Conservation (phyloP, 1,139 yeast genomes). For the Ogataea hybrid region DNA sequence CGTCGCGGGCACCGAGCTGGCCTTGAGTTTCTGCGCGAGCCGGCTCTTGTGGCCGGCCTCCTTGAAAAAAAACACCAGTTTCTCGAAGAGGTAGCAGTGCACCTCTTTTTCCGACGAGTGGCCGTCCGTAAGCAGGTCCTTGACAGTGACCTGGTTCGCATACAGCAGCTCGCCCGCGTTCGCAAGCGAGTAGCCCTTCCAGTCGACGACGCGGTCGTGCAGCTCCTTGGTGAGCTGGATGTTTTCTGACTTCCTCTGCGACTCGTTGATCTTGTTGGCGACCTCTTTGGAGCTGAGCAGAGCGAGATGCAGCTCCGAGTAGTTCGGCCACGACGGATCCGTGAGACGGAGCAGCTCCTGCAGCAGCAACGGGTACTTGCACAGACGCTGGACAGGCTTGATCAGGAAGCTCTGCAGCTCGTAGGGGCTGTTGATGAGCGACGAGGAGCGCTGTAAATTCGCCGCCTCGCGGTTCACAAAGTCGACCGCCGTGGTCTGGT, state of each 20-base stretch:
- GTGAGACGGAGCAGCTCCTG: slow-evolving; percentile 72
- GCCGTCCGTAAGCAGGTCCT: slow-evolving; percentile 41
- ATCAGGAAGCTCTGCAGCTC: slow-evolving; percentile 87
- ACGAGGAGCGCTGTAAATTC: slow-evolving; percentile 54
- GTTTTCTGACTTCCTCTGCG: slow-evolving; percentile 91
- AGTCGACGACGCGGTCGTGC: slow-evolving; percentile 72
- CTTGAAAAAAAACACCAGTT: slow-evolving; percentile 70
- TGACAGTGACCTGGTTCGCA: slow-evolving; percentile 76
- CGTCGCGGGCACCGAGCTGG: slow-evolving; percentile 33
- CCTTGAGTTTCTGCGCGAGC: slow-evolving; percentile 40
- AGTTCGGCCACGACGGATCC: slow-evolving; percentile 52
- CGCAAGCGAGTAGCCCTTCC: slow-evolving; percentile 88
- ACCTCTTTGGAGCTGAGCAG: slow-evolving; percentile 65
- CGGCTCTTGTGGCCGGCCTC: slow-evolving; percentile 32
- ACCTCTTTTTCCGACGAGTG: slow-evolving; percentile 84
- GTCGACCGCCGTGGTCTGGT: slow-evolving; percentile 84
- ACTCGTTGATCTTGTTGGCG: slow-evolving; percentile 89
- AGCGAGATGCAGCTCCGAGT: slow-evolving; percentile 69
- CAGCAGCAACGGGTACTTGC: slow-evolving; percentile 86
- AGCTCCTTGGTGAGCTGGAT: slow-evolving; percentile 67
- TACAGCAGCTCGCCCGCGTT: slow-evolving; percentile 84
- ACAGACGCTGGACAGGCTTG: slow-evolving; percentile 92
- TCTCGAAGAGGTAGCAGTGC: slow-evolving; percentile 85
- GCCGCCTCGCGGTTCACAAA: slow-evolving; percentile 65
- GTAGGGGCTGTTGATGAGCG: slow-evolving; percentile 77